A percentile compares a stretch with the other conserved stretches of the same genome.
These are phyloP conservation scores for Vairimorpha necatrix DNA, from an alignment of 371 early-diverging fungal genomes.

Conservation along the genomic window DNA sequence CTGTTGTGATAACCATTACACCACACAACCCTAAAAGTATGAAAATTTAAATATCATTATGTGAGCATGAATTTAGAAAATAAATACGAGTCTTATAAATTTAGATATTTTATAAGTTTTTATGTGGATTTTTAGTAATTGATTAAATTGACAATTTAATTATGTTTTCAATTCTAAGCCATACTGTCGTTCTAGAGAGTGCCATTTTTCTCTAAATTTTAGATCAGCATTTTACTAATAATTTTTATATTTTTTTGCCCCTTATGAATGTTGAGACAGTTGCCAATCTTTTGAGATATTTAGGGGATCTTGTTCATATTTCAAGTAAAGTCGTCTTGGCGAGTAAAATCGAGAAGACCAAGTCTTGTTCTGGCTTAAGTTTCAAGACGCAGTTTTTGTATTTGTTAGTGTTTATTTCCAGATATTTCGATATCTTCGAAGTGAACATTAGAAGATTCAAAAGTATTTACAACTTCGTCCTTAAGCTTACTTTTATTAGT, in stretches of 20 bases:
- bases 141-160: too few relatives aligned
- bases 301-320: conserved; percentile 49
- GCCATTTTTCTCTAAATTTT: too few relatives aligned
- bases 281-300: conserved; percentile 39
- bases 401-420: conserved; percentile 78
- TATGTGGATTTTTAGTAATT: too few relatives aligned
- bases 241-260: conserved; percentile 23
- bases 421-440: conserved; percentile 83
- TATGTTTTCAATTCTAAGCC: too few relatives aligned
- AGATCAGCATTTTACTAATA: too few relatives aligned
- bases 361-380: conserved; percentile 73
- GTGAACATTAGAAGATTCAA: conserved; percentile 47
- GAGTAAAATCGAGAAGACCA: conserved; percentile 61
- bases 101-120: too few relatives aligned
- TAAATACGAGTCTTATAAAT: too few relatives aligned
- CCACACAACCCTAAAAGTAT: conserved; percentile 35
- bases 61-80: neutral
- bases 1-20: conserved; percentile 56
- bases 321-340: conserved; percentile 53
- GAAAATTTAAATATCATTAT: neutral
- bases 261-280: neutral
- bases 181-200: too few relatives aligned
- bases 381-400: conserved; percentile 92
- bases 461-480: conserved; percentile 77
- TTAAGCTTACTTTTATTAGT: conserved; percentile 86